Percentiles rank a stretch among this genome's conserved stretches.
Evolutionary conservation across 164 flowering plant genomes (phyloP).

Genomic region (Sedum album): DNA sequence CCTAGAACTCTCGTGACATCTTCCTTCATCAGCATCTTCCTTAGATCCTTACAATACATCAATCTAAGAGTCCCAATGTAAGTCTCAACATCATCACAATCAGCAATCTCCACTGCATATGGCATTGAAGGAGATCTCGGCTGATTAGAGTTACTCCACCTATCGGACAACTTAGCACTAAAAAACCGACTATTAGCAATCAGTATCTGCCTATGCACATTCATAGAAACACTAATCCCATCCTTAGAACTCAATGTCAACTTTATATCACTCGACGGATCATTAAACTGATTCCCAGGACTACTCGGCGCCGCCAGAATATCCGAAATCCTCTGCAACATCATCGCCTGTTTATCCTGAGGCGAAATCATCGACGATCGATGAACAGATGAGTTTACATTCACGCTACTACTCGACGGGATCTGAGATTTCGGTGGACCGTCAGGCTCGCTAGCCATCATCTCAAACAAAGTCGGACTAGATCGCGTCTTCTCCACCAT

Average conservation of each 20-base stretch:
- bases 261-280: conserved; percentile 57
- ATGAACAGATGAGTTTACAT: too few species aligned
- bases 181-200: conserved; percentile 70
- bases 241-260: conserved; percentile 74
- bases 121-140: conserved; percentile 21
- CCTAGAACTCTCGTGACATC: too few species aligned
- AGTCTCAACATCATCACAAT: conserved; percentile 81
- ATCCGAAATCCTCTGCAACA: conserved; percentile 53
- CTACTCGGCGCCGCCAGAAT: conserved; percentile 40
- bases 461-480: too few species aligned
- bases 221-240: conserved; percentile 51
- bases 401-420: too few species aligned
- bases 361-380: conserved; percentile 1
- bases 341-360: conserved; percentile 40
- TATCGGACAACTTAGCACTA: too few species aligned
- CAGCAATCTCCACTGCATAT: conserved; percentile 61
- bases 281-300: conserved; percentile 79
- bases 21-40: too few species aligned
- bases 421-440: too few species aligned
- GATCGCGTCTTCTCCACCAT: conserved; percentile 21
- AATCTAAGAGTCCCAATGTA: too few species aligned
- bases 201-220: conserved; percentile 64
- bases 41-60: too few species aligned
- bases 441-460: too few species aligned
- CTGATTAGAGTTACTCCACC: conserved; percentile 37